Conservation (phyloP, 1,139 yeast species). For the Yamadazyma atlantica region DNA sequence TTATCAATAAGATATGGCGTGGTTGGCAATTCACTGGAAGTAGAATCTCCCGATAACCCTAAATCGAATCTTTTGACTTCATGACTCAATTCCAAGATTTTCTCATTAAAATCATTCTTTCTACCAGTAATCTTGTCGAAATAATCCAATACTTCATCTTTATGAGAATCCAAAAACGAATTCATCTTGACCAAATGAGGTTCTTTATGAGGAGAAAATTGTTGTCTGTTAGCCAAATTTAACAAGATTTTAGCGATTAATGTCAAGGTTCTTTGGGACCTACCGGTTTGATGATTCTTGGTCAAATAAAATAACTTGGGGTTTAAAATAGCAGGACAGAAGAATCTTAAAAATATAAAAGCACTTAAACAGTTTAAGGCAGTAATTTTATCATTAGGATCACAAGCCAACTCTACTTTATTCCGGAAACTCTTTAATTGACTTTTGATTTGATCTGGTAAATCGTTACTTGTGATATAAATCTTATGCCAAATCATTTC, state of each 20-base stretch:
- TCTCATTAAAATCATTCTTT: slow-evolving; percentile 64
- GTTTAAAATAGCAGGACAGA: slow-evolving; percentile 88
- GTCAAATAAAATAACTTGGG: slow-evolving; percentile 82
- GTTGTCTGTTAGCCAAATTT: slow-evolving; percentile 74
- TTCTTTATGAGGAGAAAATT: slow-evolving; percentile 75
- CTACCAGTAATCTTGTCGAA: slow-evolving; percentile 72
- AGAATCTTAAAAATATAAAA: slow-evolving; percentile 78
- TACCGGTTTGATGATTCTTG: slow-evolving; percentile 67
- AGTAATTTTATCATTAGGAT: slow-evolving; percentile 53
- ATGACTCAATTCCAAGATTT: slow-evolving; percentile 56
- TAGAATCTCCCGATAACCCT: slow-evolving; percentile 44
- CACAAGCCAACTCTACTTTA: slow-evolving; percentile 61
- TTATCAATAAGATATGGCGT: slow-evolving; percentile 71
- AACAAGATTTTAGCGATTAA: slow-evolving; percentile 79
- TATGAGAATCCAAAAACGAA: slow-evolving; percentile 58
- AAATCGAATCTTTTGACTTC: slow-evolving; percentile 53
- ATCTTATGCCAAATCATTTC: slow-evolving; percentile 74
- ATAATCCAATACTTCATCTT: slow-evolving; percentile 60
- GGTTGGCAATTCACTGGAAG: slow-evolving; percentile 59
- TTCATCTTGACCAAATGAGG: slow-evolving; percentile 77
- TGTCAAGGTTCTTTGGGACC: slow-evolving; percentile 74
- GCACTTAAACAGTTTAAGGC: slow-evolving; percentile 77
- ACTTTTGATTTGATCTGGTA: slow-evolving; percentile 68
- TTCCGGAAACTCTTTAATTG: slow-evolving; percentile 59
- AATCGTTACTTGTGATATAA: slow-evolving; percentile 65